Percentiles rank a stretch among this genome's conserved stretches.
Conservation (phyloP, 495 filamentous ascomycete species). For the Aspergillus coremiiformis region DNA sequence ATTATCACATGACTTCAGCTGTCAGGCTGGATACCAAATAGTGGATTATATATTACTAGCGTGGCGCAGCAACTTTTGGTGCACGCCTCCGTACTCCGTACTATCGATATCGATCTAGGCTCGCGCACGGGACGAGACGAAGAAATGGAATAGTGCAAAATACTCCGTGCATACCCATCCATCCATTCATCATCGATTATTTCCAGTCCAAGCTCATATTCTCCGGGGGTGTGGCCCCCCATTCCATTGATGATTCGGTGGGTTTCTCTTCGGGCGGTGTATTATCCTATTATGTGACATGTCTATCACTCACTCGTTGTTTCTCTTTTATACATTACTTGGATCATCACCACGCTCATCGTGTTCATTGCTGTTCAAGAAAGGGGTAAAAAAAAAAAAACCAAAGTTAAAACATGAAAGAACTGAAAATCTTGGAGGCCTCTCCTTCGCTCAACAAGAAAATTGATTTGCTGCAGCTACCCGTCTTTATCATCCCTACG, state of each 20-base stretch:
- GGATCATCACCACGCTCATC: background rate
- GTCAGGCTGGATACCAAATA: too few relatives aligned
- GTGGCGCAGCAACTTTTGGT: too few relatives aligned
- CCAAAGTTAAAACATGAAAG: background rate
- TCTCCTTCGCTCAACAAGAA: background rate
- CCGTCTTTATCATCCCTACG: constrained; percentile 6
- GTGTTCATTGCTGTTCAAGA: background rate
- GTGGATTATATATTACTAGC: too few relatives aligned
- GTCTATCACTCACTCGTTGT: constrained; percentile 1
- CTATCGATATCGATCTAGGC: constrained; percentile 2
- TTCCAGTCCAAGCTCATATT: constrained; percentile 7
- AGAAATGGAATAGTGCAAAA: constrained; percentile 16
- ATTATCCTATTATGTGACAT: too few relatives aligned
- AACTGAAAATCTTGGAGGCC: background rate
- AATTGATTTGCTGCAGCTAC: constrained; percentile 11
- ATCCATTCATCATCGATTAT: constrained; percentile 17
- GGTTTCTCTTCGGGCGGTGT: constrained; percentile 2
- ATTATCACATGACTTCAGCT: too few relatives aligned
- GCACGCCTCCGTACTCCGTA: background rate
- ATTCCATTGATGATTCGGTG: constrained; percentile 7
- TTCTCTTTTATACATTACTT: background rate
- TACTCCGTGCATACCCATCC: constrained; percentile 13
- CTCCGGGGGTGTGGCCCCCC: constrained; percentile 1
- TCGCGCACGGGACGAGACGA: constrained; percentile 15
- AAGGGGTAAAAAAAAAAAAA: background rate